Conservation (phyloP, 805 yeast species). For the Saccharomycopsis sp. region DNA sequence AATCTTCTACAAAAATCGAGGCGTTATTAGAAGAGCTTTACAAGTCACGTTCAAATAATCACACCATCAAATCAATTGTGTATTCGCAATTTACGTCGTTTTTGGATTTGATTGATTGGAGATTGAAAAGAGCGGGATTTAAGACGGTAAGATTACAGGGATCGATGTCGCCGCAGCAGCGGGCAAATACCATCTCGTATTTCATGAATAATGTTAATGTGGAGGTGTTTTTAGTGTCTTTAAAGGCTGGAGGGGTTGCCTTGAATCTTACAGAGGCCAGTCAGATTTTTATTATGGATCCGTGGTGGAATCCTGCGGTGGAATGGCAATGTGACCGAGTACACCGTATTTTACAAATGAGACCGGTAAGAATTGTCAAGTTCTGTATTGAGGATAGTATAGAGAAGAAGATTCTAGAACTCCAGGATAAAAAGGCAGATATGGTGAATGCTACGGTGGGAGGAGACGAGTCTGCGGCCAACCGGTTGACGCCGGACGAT, state of each 20-base stretch:
- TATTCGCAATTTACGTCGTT: slow-evolving; percentile 96
- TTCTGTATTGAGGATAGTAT: slow-evolving; percentile 95
- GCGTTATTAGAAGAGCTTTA: slow-evolving; percentile 92
- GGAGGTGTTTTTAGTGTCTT: slow-evolving; percentile 88
- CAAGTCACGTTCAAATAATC: slow-evolving; percentile 74
- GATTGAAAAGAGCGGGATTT: slow-evolving; percentile 90
- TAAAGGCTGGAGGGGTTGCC: slow-evolving; percentile 99
- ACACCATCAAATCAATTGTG: slow-evolving; percentile 91
- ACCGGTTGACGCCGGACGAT: slow-evolving; percentile 84
- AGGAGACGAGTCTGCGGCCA: slow-evolving; percentile 86
- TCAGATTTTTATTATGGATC: slow-evolving; percentile 91
- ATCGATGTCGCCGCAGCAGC: slow-evolving; percentile 91
- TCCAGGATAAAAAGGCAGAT: slow-evolving; percentile 95
- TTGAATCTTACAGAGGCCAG: slow-evolving; percentile 94
- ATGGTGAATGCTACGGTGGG: slow-evolving; percentile 97
- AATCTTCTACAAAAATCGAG: slow-evolving; percentile 92
- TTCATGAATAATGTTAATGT: slow-evolving; percentile 91
- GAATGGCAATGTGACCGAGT: slow-evolving; percentile 99
- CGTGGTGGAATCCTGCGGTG: slow-evolving; percentile 99
- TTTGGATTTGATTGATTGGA: slow-evolving; percentile 95
- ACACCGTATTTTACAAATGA: slow-evolving; percentile 91
- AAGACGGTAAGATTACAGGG: slow-evolving; percentile 93
- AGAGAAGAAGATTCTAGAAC: slow-evolving; percentile 89
- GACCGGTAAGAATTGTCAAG: slow-evolving; percentile 90
- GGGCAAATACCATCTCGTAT: slow-evolving; percentile 84